phyloP scores from a whole-genome alignment of 257 asterid species.

The Gardenia jasminoides region DNA sequence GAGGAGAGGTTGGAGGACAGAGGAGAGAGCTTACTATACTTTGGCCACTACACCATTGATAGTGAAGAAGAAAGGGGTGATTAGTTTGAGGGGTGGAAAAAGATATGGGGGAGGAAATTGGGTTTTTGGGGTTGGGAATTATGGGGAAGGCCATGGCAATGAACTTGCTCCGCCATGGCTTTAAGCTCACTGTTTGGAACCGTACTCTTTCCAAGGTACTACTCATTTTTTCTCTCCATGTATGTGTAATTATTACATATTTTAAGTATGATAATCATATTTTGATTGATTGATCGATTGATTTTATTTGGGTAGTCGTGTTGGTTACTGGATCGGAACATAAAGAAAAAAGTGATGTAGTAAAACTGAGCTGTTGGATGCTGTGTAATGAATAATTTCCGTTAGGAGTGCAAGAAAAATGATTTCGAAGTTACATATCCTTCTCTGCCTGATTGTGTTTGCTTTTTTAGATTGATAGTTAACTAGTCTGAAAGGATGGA shows the following conservation, averaged over 20 bases:
- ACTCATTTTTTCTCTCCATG: background rate
- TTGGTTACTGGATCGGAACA: background rate
- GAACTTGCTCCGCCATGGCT: slow-evolving; percentile 90
- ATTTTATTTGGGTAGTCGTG: background rate
- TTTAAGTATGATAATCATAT: background rate
- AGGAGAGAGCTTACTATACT: background rate
- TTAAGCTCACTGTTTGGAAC: slow-evolving; percentile 95
- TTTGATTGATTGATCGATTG: background rate
- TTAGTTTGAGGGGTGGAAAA: slow-evolving; percentile 89
- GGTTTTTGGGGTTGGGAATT: slow-evolving; percentile 90
- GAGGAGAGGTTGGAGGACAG: background rate
- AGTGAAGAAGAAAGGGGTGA: slow-evolving; percentile 40
- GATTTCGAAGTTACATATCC: background rate
- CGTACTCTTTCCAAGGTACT: slow-evolving; percentile 88
- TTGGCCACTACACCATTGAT: background rate
- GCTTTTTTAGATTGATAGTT: background rate
- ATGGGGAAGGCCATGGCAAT: slow-evolving; percentile 98
- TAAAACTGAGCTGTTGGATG: background rate
- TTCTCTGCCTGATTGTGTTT: background rate
- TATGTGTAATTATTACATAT: background rate
- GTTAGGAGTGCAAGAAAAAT: background rate
- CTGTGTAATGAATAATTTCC: background rate
- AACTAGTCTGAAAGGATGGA: background rate
- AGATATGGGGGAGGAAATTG: slow-evolving; percentile 63
- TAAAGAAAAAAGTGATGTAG: background rate